Base-by-base conservation (phyloP, 1,139 yeast genomes). In the Arxiozyma slooffiae region DNA sequence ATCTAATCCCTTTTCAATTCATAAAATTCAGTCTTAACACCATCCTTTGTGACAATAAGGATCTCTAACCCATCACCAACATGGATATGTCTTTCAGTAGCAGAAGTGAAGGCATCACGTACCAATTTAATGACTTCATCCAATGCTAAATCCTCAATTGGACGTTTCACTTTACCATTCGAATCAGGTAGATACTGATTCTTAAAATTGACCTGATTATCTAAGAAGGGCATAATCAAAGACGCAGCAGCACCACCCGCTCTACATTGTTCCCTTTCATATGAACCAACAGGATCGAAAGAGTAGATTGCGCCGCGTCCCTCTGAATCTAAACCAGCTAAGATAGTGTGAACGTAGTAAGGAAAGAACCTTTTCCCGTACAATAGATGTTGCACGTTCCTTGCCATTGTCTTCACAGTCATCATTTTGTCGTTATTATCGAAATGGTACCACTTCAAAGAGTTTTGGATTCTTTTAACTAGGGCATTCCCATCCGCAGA, bases 241-340 rank as follows among this genome's bases (percentile, higher is more conserved):
- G 92, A 81, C 2, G 97, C 94, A 37, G 97, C 97, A 7, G 97
- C 94, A 44, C 98, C 98, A 55, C 96, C 97, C 1, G 97, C 97
- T 64, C 97, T 80, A 71, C 97, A 88, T 67, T 89, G 96, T 68
- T 90, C 97, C 63, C 97, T 81, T 71, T 94, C 98, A 67, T 92
- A 94, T 1, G 96, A 87, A 6, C 98, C 98, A 52, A 92, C 96
- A 1, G 98, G 98, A 67, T 92, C 98, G 67, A 88, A 92, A 7
- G 97, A 89, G 68, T 86, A 92, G 40, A 92, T 88, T 2, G 96
- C 92, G 47, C 98, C 98, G 61, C 82, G 82, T 17, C 97, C 97
- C 57, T 89, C 88, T 53, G 86, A 95, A 64, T 90, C 97, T 57
- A 92, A 75, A 11, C 98, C 98, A 2, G 96, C 97, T 63, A 92